Evolutionary conservation across 192 early-diverging fungal species (phyloP), one percentile per base, ranked within the genome.

Genomic region (Hyaloraphidium curvatum): DNA sequence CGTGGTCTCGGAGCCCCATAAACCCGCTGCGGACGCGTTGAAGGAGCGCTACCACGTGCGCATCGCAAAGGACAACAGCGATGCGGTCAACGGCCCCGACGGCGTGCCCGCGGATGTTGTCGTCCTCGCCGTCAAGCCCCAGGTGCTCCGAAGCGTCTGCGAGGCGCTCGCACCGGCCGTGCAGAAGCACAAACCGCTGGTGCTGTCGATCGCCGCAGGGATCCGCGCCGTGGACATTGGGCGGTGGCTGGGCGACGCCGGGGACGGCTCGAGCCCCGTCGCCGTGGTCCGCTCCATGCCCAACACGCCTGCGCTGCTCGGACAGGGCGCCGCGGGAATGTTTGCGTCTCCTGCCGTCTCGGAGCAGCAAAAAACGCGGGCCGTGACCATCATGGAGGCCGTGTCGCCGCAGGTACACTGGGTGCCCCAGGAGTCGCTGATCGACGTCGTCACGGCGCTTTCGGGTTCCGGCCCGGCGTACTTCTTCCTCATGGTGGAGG

Each of bases 401-500:
- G 78, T 95, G 31, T 81, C 86, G 33, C 84, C 83, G 63, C 62
- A 75, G 53, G 73, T 79, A n/a, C 76, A 78, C 40, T 95, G 87
- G 87, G 82, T 91, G 21, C 76, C 82, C 19, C 56, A 57, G 1
- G 89, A 95, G 56, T 30, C 39, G 0, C 65, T 81, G 31, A 76
- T 95, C 41, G 91, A 95, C 55, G 77, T 87, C 0, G 89, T 91
- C 29, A 89, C 86, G 0, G 85, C 78, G 2, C 65, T 56, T 28
- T 56, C 55, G 19, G 87, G 91, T 1, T 84, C 81, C n/a, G 91
- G 91, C 2, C 91, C 91, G 1, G 91, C 91, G 1, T 95, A 95
- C 61, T 95, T 95, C 65, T 95, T 95, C 69, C 64, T 90, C 57
- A 68, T 95, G 52, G 75, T 91, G 64, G 91, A 91, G 66, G 78